These are phyloP conservation scores for Kwoniella shandongensis DNA, from an alignment of 768 basidiomycete genomes.

Conservation along the genomic window DNA sequence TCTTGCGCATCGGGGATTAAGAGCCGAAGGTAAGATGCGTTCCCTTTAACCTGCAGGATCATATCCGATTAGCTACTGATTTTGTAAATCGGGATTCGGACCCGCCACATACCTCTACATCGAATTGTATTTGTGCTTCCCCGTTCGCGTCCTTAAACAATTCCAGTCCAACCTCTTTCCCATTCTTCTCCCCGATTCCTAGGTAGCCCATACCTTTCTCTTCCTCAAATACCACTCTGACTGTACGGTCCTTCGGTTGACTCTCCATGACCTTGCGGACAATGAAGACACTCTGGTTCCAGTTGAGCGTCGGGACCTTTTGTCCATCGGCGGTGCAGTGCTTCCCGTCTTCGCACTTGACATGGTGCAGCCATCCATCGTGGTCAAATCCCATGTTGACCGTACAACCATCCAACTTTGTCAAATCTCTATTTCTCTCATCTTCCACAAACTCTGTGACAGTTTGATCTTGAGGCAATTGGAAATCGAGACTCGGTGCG, in stretches of 20 bases:
- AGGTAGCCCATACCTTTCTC: conserved; percentile 38
- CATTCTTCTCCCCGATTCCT: conserved; percentile 14
- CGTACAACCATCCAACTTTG: conserved; percentile 45
- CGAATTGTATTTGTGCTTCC: conserved; percentile 37
- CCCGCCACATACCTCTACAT: conserved; percentile 40
- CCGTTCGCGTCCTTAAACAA: conserved; percentile 25
- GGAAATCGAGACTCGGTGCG: conserved; percentile 20
- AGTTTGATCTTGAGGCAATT: conserved; percentile 1
- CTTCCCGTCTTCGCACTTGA: conserved; percentile 41
- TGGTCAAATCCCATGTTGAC: conserved; percentile 48
- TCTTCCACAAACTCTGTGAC: conserved; percentile 22
- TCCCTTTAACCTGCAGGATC: conserved; percentile 27
- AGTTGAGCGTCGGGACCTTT: conserved; percentile 36
- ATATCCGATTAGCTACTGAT: no score
- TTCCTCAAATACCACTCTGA: conserved; percentile 36
- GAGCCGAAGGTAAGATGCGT: conserved; percentile 39
- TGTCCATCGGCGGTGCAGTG: conserved; percentile 33
- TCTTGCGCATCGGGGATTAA: conserved; percentile 35
- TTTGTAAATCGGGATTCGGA: background rate
- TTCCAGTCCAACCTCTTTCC: conserved; percentile 19
- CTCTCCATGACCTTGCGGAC: conserved; percentile 16
- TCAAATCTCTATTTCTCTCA: conserved; percentile 39
- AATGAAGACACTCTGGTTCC: conserved; percentile 38
- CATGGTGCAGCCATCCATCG: conserved; percentile 41
- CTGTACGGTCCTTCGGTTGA: conserved; percentile 20